A percentile compares a stretch with the other conserved stretches of the same genome.
Conservation (phyloP, 2,329 filamentous ascomycete genomes). For the Cladosporium cucumerinum region DNA sequence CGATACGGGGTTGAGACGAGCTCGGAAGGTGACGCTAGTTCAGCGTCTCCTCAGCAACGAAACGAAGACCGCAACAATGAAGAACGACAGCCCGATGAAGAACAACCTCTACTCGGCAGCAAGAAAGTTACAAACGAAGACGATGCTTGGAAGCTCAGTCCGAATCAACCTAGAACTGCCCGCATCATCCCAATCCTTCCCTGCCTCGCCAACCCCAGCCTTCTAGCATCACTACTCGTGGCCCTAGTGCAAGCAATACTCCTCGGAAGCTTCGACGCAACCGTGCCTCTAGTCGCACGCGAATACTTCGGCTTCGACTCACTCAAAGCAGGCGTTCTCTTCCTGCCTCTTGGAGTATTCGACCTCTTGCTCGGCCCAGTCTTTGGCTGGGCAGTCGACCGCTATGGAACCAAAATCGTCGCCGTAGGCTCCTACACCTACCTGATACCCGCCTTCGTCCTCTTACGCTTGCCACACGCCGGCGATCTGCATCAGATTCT, state of each 20-base stretch:
- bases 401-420: conserved; percentile 43
- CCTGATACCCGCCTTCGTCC: conserved; percentile 42
- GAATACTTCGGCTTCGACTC: conserved; percentile 46
- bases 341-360: conserved; percentile 44
- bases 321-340: conserved; percentile 44
- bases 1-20: conserved; percentile 21
- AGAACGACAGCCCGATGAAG: conserved; percentile 29
- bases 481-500: conserved; percentile 42
- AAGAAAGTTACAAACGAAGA: conserved; percentile 30
- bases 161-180: conserved; percentile 40
- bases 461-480: conserved; percentile 43
- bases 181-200: conserved; percentile 49
- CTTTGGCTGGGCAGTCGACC: conserved; percentile 48
- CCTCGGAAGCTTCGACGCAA: conserved; percentile 47
- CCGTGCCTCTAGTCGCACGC: conserved; percentile 44
- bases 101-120: conserved; percentile 39
- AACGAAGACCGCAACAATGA: neutral
- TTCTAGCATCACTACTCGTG: conserved; percentile 40
- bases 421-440: conserved; percentile 43
- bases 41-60: neutral
- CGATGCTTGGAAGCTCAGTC: conserved; percentile 42
- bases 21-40: neutral
- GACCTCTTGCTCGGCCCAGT: conserved; percentile 47
- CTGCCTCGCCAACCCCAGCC: conserved; percentile 39
- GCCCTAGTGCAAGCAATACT: conserved; percentile 45